Conservation (phyloP, 169 alveolate genomes). For the Plasmodium gonderi region DNA sequence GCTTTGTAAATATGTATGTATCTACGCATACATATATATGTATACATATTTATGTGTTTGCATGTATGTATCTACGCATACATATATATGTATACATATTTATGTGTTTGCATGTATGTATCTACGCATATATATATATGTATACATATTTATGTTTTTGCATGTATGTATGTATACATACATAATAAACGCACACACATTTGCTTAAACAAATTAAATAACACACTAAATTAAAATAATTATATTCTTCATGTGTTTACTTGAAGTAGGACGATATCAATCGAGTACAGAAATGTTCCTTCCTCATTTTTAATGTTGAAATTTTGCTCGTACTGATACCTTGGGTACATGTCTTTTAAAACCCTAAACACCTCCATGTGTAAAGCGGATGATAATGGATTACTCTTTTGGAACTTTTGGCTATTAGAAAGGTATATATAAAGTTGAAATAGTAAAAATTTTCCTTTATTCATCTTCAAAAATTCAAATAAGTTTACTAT, state of each 20-base stretch:
- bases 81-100: conserved; percentile 1
- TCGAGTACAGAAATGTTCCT: conserved; percentile 56
- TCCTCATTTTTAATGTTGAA: conserved; percentile 58
- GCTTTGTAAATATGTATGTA: conserved; percentile 1
- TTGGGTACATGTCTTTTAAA: conserved; percentile 27
- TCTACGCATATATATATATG: neutral
- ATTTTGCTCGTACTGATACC: conserved; percentile 21
- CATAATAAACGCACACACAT: neutral
- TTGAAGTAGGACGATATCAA: conserved; percentile 40
- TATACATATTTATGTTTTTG: neutral
- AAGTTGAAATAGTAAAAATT: conserved; percentile 57
- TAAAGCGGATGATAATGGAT: conserved; percentile 26
- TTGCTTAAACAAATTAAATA: conserved; percentile 40
- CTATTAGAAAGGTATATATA: conserved; percentile 43
- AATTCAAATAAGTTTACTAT: conserved; percentile 29
- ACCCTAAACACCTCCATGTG: conserved; percentile 40
- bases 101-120: no score
- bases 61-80: neutral
- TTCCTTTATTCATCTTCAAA: conserved; percentile 50
- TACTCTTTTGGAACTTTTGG: conserved; percentile 31
- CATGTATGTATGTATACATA: neutral
- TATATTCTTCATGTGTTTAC: neutral
- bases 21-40: neutral
- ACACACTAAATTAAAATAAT: conserved; percentile 33
- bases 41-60: neutral